phyloP scores from a whole-genome alignment of 2,329 filamentous ascomycete species.

The Delphinella strobiligena region DNA sequence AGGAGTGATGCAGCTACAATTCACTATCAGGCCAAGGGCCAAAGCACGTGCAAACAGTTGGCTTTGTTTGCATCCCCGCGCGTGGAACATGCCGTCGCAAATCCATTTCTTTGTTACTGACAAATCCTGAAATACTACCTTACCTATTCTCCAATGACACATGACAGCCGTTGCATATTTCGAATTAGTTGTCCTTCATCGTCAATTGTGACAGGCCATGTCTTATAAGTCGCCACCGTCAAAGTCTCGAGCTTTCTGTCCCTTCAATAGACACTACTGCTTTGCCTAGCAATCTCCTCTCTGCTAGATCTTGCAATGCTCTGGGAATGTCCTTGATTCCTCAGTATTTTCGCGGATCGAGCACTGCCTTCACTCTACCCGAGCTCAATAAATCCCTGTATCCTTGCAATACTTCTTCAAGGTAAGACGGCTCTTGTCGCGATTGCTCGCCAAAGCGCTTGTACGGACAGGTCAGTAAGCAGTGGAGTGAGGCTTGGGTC shows the following conservation, averaged over 20 bases:
- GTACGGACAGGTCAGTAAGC: neutral
- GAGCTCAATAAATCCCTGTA: slow-evolving; percentile 36
- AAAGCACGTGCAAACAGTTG: neutral
- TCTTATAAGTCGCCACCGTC: too few relatives aligned
- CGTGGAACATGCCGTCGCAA: too few relatives aligned
- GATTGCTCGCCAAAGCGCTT: slow-evolving; percentile 44
- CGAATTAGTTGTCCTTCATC: too few relatives aligned
- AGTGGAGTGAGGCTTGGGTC: neutral
- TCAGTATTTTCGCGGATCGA: slow-evolving; percentile 36
- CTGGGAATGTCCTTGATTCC: slow-evolving; percentile 38
- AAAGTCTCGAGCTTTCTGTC: slow-evolving; percentile 19
- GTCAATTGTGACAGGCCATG: too few relatives aligned
- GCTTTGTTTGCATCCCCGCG: neutral
- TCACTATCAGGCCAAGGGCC: neutral
- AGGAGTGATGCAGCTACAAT: neutral
- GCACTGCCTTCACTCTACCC: slow-evolving; percentile 38
- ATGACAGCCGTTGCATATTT: too few relatives aligned
- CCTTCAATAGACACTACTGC: slow-evolving; percentile 30
- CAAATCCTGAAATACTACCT: too few relatives aligned
- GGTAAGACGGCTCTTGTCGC: slow-evolving; percentile 36
- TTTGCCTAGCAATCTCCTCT: slow-evolving; percentile 43
- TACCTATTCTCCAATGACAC: too few relatives aligned
- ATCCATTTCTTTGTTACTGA: too few relatives aligned
- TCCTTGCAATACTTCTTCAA: slow-evolving; percentile 38
- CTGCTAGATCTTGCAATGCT: slow-evolving; percentile 40